phyloP scores from a whole-genome alignment of 441 rosid species.

The Melastoma candidum region DNA sequence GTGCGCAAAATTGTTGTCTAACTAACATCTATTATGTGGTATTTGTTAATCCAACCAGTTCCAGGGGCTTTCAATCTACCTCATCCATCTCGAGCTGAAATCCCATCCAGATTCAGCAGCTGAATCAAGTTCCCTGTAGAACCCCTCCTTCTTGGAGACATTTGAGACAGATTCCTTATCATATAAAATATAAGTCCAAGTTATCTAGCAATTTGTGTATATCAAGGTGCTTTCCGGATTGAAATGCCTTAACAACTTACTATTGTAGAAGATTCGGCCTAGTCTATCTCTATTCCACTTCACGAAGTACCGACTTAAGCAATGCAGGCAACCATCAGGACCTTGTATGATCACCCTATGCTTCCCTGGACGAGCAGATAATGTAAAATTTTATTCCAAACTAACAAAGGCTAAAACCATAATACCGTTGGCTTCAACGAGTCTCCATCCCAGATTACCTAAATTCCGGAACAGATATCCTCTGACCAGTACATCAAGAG shows the following conservation, averaged over 20 bases:
- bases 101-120: conserved; percentile 92
- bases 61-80: conserved; percentile 22
- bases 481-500: conserved; percentile 59
- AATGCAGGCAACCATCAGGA: conserved; percentile 31
- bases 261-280: conserved; percentile 45
- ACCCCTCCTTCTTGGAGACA: conserved; percentile 37
- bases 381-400: background rate
- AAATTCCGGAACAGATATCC: conserved; percentile 82
- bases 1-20: too few relatives aligned
- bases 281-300: conserved; percentile 85
- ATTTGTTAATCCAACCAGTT: too few relatives aligned
- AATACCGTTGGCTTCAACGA: conserved; percentile 2
- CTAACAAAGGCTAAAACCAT: background rate
- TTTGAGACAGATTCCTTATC: conserved; percentile 58
- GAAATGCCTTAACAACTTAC: conserved; percentile 29
- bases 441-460: conserved; percentile 25
- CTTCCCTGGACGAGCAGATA: conserved; percentile 31
- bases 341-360: conserved; percentile 55
- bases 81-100: conserved; percentile 93
- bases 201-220: background rate
- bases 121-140: conserved; percentile 56
- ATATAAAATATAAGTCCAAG: conserved; percentile 22
- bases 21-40: too few relatives aligned
- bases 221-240: conserved; percentile 1
- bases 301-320: conserved; percentile 70